Conservation (phyloP, 2,329 filamentous ascomycete genomes). For the Aureobasidium sp. region DNA sequence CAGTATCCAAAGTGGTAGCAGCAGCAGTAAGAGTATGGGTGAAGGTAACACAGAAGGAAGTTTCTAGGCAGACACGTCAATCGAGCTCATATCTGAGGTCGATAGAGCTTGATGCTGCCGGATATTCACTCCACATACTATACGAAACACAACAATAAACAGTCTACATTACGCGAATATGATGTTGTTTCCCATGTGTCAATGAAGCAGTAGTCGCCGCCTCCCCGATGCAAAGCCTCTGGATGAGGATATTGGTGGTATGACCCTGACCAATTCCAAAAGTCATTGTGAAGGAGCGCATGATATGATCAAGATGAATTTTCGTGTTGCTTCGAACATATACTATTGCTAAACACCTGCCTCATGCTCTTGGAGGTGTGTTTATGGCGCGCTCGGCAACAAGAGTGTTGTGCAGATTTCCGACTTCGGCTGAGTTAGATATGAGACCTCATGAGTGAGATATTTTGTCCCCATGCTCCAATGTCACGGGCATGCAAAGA, state of each 20-base stretch:
- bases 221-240: not conserved
- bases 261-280: not conserved
- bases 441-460: not conserved
- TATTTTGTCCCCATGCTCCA: not conserved
- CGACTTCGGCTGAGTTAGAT: not conserved
- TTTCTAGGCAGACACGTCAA: not conserved
- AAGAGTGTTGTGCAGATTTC: not conserved
- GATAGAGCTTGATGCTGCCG: not conserved
- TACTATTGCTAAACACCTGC: rapidly evolving
- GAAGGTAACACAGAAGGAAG: conserved; percentile 76
- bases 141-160: not conserved
- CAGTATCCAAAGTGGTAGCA: conserved; percentile 84
- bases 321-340: not conserved
- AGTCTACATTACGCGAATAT: not conserved
- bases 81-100: not conserved
- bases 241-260: not conserved
- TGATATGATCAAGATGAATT: not conserved
- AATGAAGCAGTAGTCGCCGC: not conserved
- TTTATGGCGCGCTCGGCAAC: not conserved
- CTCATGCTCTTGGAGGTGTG: no score
- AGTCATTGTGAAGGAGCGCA: no score
- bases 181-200: not conserved
- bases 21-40: conserved; percentile 85
- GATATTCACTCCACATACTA: not conserved
- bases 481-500: not conserved